These are phyloP conservation scores for Chenopodium album DNA, from an alignment of 148 eudicot genomes.

Conservation along the genomic window DNA sequence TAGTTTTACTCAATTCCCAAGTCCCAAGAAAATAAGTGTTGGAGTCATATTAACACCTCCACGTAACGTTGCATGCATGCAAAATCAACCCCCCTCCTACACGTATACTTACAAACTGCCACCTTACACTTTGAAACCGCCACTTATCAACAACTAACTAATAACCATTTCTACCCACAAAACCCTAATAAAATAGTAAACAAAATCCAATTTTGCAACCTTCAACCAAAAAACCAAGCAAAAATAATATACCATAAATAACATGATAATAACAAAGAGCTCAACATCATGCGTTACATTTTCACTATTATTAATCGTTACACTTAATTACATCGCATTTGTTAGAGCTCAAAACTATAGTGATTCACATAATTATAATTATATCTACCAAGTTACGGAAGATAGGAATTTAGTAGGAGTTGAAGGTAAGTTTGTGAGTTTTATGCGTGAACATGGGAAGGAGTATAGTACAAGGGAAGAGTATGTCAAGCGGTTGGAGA, in stretches of 20 bases:
- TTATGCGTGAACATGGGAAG: slow-evolving; percentile 56
- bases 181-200: neutral
- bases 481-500: slow-evolving; percentile 61
- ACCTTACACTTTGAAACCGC: neutral
- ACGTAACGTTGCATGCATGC: neutral
- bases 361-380: neutral
- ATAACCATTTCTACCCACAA: neutral
- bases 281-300: neutral
- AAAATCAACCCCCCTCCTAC: neutral
- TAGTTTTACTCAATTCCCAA: too few species aligned
- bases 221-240: neutral
- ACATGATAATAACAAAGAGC: slow-evolving; percentile 11
- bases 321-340: neutral
- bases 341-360: slow-evolving; percentile 10
- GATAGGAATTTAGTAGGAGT: slow-evolving; percentile 27
- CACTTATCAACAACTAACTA: neutral
- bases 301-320: neutral
- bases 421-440: slow-evolving; percentile 49
- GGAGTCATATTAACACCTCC: neutral
- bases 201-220: neutral
- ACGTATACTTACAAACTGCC: slow-evolving; percentile 7
- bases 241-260: neutral
- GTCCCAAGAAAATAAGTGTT: neutral
- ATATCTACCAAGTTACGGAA: slow-evolving; percentile 35
- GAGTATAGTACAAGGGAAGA: slow-evolving; percentile 57